Base-by-base conservation (phyloP, 495 filamentous ascomycete species). In the Letharia columbiana region DNA sequence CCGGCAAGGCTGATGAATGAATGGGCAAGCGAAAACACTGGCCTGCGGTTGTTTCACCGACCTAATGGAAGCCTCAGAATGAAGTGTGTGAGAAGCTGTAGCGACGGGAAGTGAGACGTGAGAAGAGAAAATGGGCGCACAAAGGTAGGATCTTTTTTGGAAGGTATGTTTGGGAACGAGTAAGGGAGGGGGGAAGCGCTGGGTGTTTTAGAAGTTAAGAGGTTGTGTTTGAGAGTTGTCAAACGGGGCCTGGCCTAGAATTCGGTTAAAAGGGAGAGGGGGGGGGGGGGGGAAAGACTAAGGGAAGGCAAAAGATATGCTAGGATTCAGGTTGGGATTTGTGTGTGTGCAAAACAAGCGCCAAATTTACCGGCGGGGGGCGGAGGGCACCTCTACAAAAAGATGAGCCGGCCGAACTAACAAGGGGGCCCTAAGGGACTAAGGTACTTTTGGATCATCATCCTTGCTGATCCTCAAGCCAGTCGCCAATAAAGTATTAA, bases 41-140 rank as follows among this genome's bases (percentile, higher is more conserved):
- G 10, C 33, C 56, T 28, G 37, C 9, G 23, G 45, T 61, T 37
- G 64, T 66, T 66, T 66, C 64, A 66, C 35, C 35, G 47, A 52
- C 41, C 37, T 52, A 6, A 15, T 45, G 42, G 64, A 47, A 62
- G 54, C 58, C 60, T 49, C 62, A 20, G 45, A 37, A 52, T 12
- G 18, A 62, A n/a, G 37, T 33, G 58, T 66, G 12, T 39, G 64
- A 66, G 59, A 54, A 60, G 28, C 40, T 66, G 64, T 62, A 65
- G 66, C 62, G 66, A 63, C 66, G 66, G 62, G 20, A 65, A 68
- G 44, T 45, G 63, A 60, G 60, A 61, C 56, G 63, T 39, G 42
- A 58, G 56, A 39, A 58, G 56, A 39, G 41, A 59, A 47, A 37
- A 57, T 37, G 15, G 33, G 40, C 42, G 50, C n/a, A 56, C 6